Evolutionary conservation across 2,329 filamentous ascomycete species (phyloP), one percentile per base, ranked within the genome.

Genomic region (Aspergillus sp.): DNA sequence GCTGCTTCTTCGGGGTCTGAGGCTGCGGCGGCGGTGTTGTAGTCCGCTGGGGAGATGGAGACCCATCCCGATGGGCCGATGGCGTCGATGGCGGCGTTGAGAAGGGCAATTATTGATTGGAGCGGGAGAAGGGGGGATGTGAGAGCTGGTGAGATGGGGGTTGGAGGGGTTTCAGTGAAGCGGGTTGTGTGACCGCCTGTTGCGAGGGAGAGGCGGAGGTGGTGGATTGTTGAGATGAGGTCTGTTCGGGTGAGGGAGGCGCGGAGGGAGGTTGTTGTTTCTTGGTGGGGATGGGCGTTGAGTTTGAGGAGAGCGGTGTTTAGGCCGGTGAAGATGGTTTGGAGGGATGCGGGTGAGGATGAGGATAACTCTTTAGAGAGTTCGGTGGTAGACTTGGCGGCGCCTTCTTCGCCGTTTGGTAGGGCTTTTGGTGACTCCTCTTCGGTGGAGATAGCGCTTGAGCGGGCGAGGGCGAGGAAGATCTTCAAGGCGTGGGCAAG

Each of bases 11-110:
- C 39, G 67, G 69, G 31, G 70, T 61, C 23, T 21, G 21, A 67
- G 63, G 17, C 71, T 72, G 41, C 70, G 66, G 33, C 73, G 64
- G 9, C 27, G 9, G 27, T 31, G 17, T 64, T 46, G 14, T 27
- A 24, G 44, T 46, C 44, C 12, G 21, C 45, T 19, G 45, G 45
- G 6, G 71, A 66, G 15, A 74, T 75, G 9, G 76, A 72, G 50
- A 79, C 74, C 77, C 77, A 79, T 45, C 78, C 79, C 3, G 76
- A 76, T 2, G 79, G 77, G 5, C 79, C 79, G 31, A 81, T 71
- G 45, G 76, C 76, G 62, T 81, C 79, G 41, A 81, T 71, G 35
- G 77, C 75, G 57, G 73, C 75, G 57, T 73, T 79, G 33, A 81
- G 67, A 21, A 78, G 62, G 57, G 74, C 71, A 41, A 75, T 66